Conservation (phyloP, 345 rosid genomes). For the Sisymbrium irio region DNA sequence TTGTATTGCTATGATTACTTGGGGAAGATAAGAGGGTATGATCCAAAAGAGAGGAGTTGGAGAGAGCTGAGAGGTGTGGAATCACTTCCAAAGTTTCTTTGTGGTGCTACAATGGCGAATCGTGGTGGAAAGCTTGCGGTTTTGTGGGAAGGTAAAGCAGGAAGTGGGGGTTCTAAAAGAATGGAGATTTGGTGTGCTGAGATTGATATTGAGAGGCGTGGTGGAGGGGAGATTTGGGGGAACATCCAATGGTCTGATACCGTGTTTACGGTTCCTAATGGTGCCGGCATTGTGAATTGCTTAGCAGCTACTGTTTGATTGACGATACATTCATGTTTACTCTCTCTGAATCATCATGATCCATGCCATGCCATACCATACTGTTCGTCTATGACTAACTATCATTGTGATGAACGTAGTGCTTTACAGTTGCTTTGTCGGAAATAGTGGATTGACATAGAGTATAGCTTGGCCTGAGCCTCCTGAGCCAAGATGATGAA, state of each 20-base stretch:
- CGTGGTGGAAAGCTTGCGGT: slow-evolving; percentile 79
- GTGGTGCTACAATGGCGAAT: slow-evolving; percentile 76
- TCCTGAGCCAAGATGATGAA: slow-evolving; percentile 12
- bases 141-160: slow-evolving; percentile 67
- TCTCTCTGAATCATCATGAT: background rate
- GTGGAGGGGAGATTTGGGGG: slow-evolving; percentile 63
- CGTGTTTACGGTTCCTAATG: slow-evolving; percentile 48
- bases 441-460: background rate
- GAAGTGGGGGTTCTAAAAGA: slow-evolving; percentile 37
- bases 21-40: slow-evolving; percentile 88
- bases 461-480: background rate
- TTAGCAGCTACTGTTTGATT: slow-evolving; percentile 56
- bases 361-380: background rate
- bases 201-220: slow-evolving; percentile 53
- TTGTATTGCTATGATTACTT: slow-evolving; percentile 79
- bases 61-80: slow-evolving; percentile 62
- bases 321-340: background rate
- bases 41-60: slow-evolving; percentile 51
- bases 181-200: slow-evolving; percentile 78
- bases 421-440: background rate
- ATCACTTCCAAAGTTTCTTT: slow-evolving; percentile 62
- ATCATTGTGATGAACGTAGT: background rate
- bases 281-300: slow-evolving; percentile 66
- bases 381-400: background rate
- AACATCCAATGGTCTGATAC: slow-evolving; percentile 55